Evolutionary conservation across 192 early-diverging fungal species (phyloP).

Genomic region (Umbelopsis ramanniana): DNA sequence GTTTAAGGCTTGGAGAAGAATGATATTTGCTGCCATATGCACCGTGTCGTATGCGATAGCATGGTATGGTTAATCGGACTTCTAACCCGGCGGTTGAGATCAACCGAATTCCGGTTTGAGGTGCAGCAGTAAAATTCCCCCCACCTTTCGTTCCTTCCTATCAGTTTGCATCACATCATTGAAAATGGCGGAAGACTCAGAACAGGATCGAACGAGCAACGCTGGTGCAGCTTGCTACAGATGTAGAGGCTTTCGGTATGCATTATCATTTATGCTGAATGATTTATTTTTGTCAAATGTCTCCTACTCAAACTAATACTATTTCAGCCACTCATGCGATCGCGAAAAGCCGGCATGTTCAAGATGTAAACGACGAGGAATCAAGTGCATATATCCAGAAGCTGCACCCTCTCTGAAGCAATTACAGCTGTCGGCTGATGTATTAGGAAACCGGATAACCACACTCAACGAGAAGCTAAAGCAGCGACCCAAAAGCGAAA

Average conservation of each 20-base stretch:
- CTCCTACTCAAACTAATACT: not conserved
- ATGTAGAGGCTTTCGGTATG: conserved; percentile 24
- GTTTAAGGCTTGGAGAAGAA: too few relatives aligned
- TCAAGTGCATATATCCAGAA: conserved; percentile 26
- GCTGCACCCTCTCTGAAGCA: conserved; percentile 25
- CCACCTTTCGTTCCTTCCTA: not conserved
- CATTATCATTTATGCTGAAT: not conserved
- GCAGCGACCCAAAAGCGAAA: conserved; percentile 4
- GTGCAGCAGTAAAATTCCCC: not conserved
- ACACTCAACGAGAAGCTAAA: conserved; percentile 8
- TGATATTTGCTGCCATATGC: too few relatives aligned
- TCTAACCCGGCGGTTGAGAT: conserved; percentile 5
- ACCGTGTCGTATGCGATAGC: too few relatives aligned
- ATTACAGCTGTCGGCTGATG: conserved; percentile 15
- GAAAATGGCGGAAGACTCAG: conserved; percentile 6
- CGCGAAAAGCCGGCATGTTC: conserved; percentile 24
- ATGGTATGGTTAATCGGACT: conserved; percentile 5
- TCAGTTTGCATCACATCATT: not conserved
- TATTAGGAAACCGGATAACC: conserved; percentile 8
- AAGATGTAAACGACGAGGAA: conserved; percentile 23
- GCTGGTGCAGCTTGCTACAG: conserved; percentile 24
- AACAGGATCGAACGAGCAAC: conserved; percentile 7
- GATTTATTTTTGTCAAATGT: not conserved
- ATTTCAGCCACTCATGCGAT: conserved; percentile 22
- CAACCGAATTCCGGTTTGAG: conserved; percentile 7